These are phyloP conservation scores for Lumnitzera littorea DNA, from an alignment of 345 rosid genomes.

Conservation along the genomic window DNA sequence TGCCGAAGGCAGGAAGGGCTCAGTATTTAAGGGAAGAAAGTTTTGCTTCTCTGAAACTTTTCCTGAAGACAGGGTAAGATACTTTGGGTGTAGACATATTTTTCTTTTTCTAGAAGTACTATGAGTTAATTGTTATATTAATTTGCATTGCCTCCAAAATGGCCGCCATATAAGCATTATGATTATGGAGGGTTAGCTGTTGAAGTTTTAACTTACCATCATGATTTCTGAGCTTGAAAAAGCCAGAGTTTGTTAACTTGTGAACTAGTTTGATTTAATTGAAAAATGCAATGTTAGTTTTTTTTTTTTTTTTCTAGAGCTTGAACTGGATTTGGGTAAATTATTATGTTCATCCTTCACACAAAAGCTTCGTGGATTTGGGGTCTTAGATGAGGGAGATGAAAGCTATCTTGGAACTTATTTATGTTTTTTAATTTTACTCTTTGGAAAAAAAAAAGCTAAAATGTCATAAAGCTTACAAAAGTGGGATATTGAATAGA, in stretches of 20 bases:
- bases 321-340: too few species aligned
- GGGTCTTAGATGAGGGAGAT: background rate
- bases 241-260: too few species aligned
- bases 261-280: too few species aligned
- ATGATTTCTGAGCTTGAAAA: too few species aligned
- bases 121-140: background rate
- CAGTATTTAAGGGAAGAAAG: conserved; percentile 61
- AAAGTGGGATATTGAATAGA: background rate
- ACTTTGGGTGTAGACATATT: conserved; percentile 4
- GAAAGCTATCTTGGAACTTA: too few species aligned
- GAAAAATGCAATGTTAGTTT: background rate
- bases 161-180: too few species aligned
- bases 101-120: background rate
- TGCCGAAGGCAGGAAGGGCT: conserved; percentile 27
- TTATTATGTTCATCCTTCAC: background rate
- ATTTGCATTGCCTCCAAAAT: background rate
- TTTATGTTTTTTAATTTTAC: too few species aligned
- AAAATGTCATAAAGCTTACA: too few species aligned
- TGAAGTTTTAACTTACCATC: too few species aligned
- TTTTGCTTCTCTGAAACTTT: conserved; percentile 71
- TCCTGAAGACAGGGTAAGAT: conserved; percentile 80
- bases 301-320: too few species aligned
- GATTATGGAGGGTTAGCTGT: too few species aligned
- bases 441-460: too few species aligned
- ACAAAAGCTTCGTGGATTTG: background rate